These are phyloP conservation scores for Phytomonas serpens DNA, from an alignment of 208 protist genomes.

Conservation along the genomic window DNA sequence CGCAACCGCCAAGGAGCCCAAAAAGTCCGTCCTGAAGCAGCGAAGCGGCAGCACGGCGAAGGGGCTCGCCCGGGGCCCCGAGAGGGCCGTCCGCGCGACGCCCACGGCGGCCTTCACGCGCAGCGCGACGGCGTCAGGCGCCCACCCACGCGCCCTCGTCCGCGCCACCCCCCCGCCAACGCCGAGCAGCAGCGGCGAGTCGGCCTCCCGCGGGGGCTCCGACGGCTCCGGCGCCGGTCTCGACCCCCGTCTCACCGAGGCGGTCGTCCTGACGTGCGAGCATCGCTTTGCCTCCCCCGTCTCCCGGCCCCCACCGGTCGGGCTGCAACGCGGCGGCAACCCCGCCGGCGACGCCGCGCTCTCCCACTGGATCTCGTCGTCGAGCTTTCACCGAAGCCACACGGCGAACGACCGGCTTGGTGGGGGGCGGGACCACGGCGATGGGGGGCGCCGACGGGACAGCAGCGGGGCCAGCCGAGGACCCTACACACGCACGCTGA, in stretches of 20 bases:
- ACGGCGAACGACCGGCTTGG: not conserved
- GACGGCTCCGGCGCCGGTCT: constrained; percentile 16
- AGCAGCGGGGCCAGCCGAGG: not conserved
- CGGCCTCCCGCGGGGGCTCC: constrained; percentile 9
- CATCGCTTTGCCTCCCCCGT: not conserved
- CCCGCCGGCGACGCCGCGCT: not conserved
- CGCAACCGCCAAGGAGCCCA: not conserved
- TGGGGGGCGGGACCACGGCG: not conserved
- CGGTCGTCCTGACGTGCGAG: not conserved
- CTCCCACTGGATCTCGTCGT: not conserved
- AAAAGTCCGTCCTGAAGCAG: not conserved
- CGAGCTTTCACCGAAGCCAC: not conserved
- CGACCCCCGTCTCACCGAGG: constrained; percentile 6
- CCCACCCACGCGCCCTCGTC: not conserved
- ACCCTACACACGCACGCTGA: not conserved
- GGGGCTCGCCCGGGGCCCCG: not conserved
- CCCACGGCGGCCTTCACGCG: constrained; percentile 9
- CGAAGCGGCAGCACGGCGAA: not conserved
- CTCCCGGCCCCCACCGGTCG: not conserved
- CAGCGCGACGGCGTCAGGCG: constrained; percentile 10
- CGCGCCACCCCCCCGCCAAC: not conserved
- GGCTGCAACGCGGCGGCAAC: not conserved
- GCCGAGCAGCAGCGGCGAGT: constrained; percentile 7
- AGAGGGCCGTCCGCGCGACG: not conserved
- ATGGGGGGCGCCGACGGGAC: not conserved